Evolutionary conservation across 441 rosid genomes (phyloP).

Genomic region (Melastoma candidum): DNA sequence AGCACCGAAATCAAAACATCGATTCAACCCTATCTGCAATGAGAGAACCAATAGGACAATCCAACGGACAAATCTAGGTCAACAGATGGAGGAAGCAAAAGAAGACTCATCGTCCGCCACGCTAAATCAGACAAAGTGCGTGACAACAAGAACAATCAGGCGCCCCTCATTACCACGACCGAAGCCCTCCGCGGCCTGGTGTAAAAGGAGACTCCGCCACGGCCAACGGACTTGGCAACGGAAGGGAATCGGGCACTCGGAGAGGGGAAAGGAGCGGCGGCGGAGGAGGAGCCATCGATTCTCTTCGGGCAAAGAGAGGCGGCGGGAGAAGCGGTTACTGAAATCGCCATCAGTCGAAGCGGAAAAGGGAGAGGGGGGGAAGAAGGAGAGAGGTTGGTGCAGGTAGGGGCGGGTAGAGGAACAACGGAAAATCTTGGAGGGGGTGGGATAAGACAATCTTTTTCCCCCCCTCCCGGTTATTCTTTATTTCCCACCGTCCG

Average conservation of each 20-base stretch:
- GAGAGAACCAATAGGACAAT: no score
- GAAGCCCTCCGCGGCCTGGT: slow-evolving; percentile 34
- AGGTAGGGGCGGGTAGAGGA: no score
- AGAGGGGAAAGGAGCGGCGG: slow-evolving; percentile 25
- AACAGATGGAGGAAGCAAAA: no score
- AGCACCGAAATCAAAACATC: no score
- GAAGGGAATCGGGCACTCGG: slow-evolving; percentile 25
- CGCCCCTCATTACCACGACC: slow-evolving; percentile 19
- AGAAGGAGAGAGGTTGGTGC: no score
- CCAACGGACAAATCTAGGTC: no score
- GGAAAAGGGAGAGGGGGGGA: not conserved
- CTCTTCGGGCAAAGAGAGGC: slow-evolving; percentile 28
- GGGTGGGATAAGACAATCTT: no score
- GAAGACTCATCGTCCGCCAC: not conserved
- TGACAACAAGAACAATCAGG: not conserved
- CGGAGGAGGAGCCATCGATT: slow-evolving; percentile 8
- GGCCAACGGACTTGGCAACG: slow-evolving; percentile 23
- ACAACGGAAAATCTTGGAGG: no score
- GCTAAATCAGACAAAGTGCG: not conserved
- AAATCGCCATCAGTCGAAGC: slow-evolving; percentile 38
- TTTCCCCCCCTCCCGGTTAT: no score
- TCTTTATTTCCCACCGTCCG: no score
- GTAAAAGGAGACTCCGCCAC: slow-evolving; percentile 19
- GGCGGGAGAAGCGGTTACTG: slow-evolving; percentile 27
- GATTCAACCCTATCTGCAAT: no score